Evolutionary conservation across 2,329 filamentous ascomycete species (phyloP).

Genomic region (Alternaria novae-zelandiae): DNA sequence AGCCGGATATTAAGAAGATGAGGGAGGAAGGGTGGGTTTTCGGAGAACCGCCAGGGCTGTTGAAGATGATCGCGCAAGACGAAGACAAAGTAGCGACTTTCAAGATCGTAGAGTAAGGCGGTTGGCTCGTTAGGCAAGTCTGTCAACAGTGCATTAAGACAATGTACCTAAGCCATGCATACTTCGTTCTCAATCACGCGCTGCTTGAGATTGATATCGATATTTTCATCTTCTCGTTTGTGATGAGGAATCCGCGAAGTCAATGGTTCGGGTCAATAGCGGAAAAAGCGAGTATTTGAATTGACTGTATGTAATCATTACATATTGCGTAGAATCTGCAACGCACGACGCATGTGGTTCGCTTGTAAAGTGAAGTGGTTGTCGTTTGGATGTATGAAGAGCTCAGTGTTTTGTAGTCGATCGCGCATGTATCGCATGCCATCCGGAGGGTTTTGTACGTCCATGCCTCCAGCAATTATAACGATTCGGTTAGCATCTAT

Average conservation of each 20-base stretch:
- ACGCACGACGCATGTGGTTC: not conserved
- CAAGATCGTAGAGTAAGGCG: slow-evolving; percentile 3
- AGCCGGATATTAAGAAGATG: slow-evolving; percentile 6
- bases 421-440: not conserved
- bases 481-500: not conserved
- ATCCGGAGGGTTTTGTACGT: not conserved
- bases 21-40: slow-evolving; percentile 6
- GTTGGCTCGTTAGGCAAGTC: slow-evolving; percentile 2
- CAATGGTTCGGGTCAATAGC: not conserved
- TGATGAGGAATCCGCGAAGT: not conserved
- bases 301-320: not conserved
- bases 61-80: slow-evolving; percentile 7
- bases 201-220: not conserved
- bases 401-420: not conserved
- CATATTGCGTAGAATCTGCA: not conserved
- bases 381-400: not conserved
- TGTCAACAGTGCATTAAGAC: slow-evolving; percentile 4
- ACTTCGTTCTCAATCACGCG: slow-evolving; percentile 5
- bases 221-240: not conserved
- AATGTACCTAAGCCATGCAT: slow-evolving; percentile 1
- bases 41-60: slow-evolving; percentile 6
- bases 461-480: not conserved
- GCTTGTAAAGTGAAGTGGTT: not conserved
- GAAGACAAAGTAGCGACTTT: slow-evolving; percentile 6
- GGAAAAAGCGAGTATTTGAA: not conserved